Percentiles rank a stretch among this genome's conserved stretches.
Evolutionary conservation across 2,329 filamentous ascomycete species (phyloP).

Genomic region (Berkeleyomyces rouxiae): DNA sequence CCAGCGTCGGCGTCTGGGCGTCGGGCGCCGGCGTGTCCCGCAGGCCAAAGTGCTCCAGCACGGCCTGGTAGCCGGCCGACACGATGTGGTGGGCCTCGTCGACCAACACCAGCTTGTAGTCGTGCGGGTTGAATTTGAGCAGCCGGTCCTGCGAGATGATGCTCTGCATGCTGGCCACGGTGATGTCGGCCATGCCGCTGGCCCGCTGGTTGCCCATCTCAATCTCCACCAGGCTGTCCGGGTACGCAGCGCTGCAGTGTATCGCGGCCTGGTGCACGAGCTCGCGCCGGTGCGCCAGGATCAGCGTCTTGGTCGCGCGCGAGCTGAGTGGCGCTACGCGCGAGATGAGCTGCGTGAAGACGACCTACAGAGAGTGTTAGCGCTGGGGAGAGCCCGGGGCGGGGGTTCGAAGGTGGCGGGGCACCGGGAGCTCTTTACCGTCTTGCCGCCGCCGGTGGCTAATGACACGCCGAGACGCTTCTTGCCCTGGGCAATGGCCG

Average conservation of each 20-base stretch:
- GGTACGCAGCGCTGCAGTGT: conserved; percentile 71
- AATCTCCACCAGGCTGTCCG: conserved; percentile 64
- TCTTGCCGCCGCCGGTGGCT: conserved; percentile 80
- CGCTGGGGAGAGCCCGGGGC: neutral
- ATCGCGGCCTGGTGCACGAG: conserved; percentile 83
- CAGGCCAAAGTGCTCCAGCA: conserved; percentile 65
- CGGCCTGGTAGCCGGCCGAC: conserved; percentile 58
- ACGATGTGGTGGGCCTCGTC: conserved; percentile 97
- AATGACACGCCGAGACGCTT: conserved; percentile 71
- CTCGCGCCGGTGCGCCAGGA: conserved; percentile 82
- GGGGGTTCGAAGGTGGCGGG: neutral
- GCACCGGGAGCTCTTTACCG: conserved; percentile 30
- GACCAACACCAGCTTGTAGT: conserved; percentile 81
- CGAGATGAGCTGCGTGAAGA: conserved; percentile 89
- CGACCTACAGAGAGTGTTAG: conserved; percentile 39
- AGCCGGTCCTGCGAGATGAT: conserved; percentile 62
- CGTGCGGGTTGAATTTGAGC: conserved; percentile 60
- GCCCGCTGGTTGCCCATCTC: conserved; percentile 75
- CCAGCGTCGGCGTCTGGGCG: conserved; percentile 42
- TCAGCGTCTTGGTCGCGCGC: conserved; percentile 59
- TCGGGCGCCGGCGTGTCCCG: conserved; percentile 26
- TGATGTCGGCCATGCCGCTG: conserved; percentile 74
- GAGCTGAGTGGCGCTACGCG: conserved; percentile 43
- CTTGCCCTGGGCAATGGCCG: conserved; percentile 51
- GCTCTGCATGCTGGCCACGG: conserved; percentile 77